phyloP scores from a whole-genome alignment of 164 flowering plant species.

The Nymphaea colorata region DNA sequence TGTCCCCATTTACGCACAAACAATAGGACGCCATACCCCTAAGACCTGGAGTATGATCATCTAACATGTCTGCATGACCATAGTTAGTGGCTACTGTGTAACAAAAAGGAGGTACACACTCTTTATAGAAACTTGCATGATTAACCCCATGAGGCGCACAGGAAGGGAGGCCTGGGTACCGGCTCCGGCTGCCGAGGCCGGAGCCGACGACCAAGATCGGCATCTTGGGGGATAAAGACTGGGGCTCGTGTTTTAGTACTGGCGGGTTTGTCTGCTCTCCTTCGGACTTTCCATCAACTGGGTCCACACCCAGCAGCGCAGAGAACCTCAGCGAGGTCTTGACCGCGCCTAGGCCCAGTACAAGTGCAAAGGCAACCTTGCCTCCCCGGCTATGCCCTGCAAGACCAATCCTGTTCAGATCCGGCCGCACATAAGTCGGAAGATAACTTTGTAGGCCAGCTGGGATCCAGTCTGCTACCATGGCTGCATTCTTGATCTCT shows the following conservation, averaged over 20 bases:
- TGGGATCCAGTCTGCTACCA: conserved; percentile 45
- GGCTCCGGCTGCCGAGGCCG: conserved; percentile 18
- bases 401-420: conserved; percentile 39
- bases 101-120: conserved; percentile 48
- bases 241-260: conserved; percentile 65
- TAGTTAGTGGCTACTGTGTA: conserved; percentile 64
- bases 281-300: conserved; percentile 78
- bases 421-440: conserved; percentile 33
- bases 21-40: conserved; percentile 55
- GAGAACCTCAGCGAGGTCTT: conserved; percentile 32
- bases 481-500: conserved; percentile 48
- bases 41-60: conserved; percentile 69
- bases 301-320: conserved; percentile 81
- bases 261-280: conserved; percentile 75
- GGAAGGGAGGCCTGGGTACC: conserved; percentile 51
- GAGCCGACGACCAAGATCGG: conserved; percentile 63
- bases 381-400: conserved; percentile 89
- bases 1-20: conserved; percentile 68
- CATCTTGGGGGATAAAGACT: conserved; percentile 48
- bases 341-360: conserved; percentile 20
- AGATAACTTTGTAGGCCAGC: conserved; percentile 30
- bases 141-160: conserved; percentile 85
- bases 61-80: conserved; percentile 80
- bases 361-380: conserved; percentile 66
- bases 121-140: conserved; percentile 57